Evolutionary conservation across 306 rosid species (phyloP).

Genomic region (Prunus mongolica): DNA sequence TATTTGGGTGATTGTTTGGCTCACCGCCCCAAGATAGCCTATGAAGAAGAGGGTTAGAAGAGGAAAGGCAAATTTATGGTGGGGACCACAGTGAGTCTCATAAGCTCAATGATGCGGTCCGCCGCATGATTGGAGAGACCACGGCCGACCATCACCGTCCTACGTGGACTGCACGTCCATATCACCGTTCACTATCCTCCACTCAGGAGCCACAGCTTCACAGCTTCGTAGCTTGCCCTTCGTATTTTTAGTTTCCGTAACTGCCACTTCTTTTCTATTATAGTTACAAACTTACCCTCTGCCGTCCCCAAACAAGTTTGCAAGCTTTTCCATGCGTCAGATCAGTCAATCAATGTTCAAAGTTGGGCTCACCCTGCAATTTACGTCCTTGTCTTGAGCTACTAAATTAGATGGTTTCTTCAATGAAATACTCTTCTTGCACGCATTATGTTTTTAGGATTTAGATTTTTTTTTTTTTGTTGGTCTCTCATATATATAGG

Average conservation of each 20-base stretch:
- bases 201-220: background rate
- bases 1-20: background rate
- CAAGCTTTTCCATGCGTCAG: background rate
- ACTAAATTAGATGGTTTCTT: too few species aligned
- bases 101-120: conserved; percentile 54
- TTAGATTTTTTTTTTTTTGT: too few species aligned
- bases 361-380: background rate
- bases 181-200: conserved; percentile 21
- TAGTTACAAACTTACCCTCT: background rate
- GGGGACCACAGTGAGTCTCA: conserved; percentile 39
- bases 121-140: conserved; percentile 60
- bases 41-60: background rate
- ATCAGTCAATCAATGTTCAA: background rate
- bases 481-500: too few species aligned
- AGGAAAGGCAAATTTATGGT: conserved; percentile 19
- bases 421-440: too few species aligned
- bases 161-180: conserved; percentile 58
- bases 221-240: background rate
- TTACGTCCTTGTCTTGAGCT: background rate
- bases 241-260: background rate
- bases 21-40: conserved; percentile 21
- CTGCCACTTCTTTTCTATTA: background rate
- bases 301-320: background rate
- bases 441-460: too few species aligned
- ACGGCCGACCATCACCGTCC: conserved; percentile 75